phyloP scores from a whole-genome alignment of 2,329 filamentous ascomycete species.

The Capronia americana region DNA sequence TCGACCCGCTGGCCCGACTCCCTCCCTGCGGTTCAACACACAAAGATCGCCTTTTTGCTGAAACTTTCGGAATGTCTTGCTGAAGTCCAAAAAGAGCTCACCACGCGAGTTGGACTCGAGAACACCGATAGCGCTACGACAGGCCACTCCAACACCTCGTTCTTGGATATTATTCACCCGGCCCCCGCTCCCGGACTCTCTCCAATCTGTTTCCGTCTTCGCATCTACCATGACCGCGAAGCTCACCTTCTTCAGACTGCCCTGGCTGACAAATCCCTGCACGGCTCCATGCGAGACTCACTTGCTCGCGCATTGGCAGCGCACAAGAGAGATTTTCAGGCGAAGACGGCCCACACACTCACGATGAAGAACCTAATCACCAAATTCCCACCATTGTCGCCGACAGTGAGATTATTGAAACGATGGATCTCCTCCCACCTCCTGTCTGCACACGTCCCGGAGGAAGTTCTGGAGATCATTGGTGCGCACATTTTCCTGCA shows the following conservation, averaged over 20 bases:
- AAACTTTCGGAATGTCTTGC: slow-evolving; percentile 76
- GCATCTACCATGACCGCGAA: slow-evolving; percentile 89
- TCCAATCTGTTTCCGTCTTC: slow-evolving; percentile 78
- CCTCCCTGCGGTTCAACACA: slow-evolving; percentile 85
- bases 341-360: slow-evolving; percentile 79
- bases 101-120: slow-evolving; percentile 78
- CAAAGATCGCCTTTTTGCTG: slow-evolving; percentile 85
- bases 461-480: slow-evolving; percentile 85
- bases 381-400: slow-evolving; percentile 77
- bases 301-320: slow-evolving; percentile 71
- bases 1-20: slow-evolving; percentile 95
- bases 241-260: slow-evolving; percentile 79
- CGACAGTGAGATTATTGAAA: slow-evolving; percentile 83
- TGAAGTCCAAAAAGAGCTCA: slow-evolving; percentile 65
- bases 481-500: slow-evolving; percentile 78
- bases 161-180: slow-evolving; percentile 77
- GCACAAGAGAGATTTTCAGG: slow-evolving; percentile 74
- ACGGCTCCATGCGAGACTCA: slow-evolving; percentile 70
- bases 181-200: slow-evolving; percentile 43
- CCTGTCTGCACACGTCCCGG: slow-evolving; percentile 74
- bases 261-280: slow-evolving; percentile 73
- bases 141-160: slow-evolving; percentile 37
- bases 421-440: slow-evolving; percentile 88
- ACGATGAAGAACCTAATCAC: slow-evolving; percentile 81
- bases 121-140: slow-evolving; percentile 58